phyloP scores from a whole-genome alignment of 179 eudicot species.

The Nepenthes alata region DNA sequence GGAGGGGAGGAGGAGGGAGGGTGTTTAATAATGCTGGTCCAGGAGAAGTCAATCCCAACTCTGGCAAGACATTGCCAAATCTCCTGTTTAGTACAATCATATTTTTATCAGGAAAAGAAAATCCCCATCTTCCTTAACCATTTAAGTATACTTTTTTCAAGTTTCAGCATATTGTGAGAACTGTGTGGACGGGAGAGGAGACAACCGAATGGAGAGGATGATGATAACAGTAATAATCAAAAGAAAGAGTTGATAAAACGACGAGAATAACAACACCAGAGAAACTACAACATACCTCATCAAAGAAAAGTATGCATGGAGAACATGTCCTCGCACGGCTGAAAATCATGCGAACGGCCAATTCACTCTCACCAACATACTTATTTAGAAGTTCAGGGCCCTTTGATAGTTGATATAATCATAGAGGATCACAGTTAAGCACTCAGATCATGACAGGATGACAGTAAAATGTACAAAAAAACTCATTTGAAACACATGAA shows the following conservation, averaged over 20 bases:
- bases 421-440: neutral
- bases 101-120: no score
- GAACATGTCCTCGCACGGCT: conserved; percentile 86
- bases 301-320: conserved; percentile 95
- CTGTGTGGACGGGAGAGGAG: no score
- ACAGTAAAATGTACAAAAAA: neutral
- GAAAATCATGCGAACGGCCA: conserved; percentile 64
- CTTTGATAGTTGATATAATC: conserved; percentile 16
- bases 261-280: neutral
- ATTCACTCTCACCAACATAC: conserved; percentile 92
- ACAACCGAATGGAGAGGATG: no score
- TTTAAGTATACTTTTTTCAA: no score
- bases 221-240: neutral
- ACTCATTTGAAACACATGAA: neutral
- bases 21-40: neutral
- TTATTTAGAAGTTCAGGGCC: conserved; percentile 88
- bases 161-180: no score
- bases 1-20: neutral
- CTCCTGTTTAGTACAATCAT: no score
- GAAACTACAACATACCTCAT: conserved; percentile 44
- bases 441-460: neutral
- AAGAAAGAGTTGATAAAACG: neutral
- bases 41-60: neutral
- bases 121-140: no score
- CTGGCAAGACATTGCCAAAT: no score